Conservation (phyloP, 2,329 filamentous ascomycete genomes). For the Ophiostoma angusticollis region DNA sequence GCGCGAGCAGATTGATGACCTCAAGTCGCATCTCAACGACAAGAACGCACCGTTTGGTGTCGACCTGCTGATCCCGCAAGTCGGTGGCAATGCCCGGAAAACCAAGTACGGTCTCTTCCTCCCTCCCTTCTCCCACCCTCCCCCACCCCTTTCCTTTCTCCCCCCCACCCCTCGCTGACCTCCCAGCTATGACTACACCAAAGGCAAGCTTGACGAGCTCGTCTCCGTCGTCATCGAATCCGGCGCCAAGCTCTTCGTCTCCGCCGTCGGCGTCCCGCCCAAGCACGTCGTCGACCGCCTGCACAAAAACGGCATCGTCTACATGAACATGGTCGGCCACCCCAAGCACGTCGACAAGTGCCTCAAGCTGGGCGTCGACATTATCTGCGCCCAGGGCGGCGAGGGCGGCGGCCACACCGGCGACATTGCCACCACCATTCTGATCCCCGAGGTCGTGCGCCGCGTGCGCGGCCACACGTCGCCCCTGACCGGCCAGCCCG, state of each 20-base stretch:
- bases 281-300: conserved; percentile 80
- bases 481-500: conserved; percentile 72
- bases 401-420: conserved; percentile 96
- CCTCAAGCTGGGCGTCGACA: conserved; percentile 79
- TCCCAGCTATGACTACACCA: conserved; percentile 93
- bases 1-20: conserved; percentile 81
- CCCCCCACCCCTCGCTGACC: conserved; percentile 3
- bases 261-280: conserved; percentile 86
- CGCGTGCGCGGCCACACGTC: conserved; percentile 70
- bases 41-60: conserved; percentile 95
- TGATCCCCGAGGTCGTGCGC: conserved; percentile 85
- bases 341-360: conserved; percentile 98
- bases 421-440: conserved; percentile 78
- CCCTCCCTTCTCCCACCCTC: conserved; percentile 10
- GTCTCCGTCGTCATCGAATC: conserved; percentile 87
- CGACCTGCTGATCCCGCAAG: conserved; percentile 84
- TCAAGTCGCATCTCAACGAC: conserved; percentile 77
- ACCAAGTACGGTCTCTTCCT: conserved; percentile 52
- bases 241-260: conserved; percentile 87
- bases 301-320: conserved; percentile 75
- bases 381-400: conserved; percentile 96
- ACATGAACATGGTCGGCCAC: conserved; percentile 99
- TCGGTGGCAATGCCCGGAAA: conserved; percentile 87
- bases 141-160: conserved; percentile 5
- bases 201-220: conserved; percentile 89